Base-by-base conservation (phyloP, 2,329 filamentous ascomycete genomes). In the Polychaeton citri region DNA sequence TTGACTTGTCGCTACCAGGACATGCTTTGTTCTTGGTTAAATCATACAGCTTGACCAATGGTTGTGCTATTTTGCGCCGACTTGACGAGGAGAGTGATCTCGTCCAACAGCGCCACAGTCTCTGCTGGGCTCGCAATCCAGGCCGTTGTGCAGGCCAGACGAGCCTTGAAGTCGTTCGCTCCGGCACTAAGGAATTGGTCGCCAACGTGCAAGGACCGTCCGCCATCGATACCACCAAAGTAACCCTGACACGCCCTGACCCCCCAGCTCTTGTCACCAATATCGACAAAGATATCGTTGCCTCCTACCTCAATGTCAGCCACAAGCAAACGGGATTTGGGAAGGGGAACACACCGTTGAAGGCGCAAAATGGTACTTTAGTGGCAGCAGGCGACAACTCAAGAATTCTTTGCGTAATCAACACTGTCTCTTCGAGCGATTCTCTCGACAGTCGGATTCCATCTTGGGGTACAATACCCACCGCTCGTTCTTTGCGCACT, bases 211-310 rank as follows among this genome's bases (percentile, higher is more conserved):
- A 98, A 67, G 6, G 87, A 95, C 52, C 81, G 81, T 44, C 79
- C 74, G 3, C 77, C 81, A 34, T 71, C 68, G 47, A 95, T 74
- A 1, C 68, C 74, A 3, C 81, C 81, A 55, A 95, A 94, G 66
- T 85, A 94, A 39, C 79, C 73, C 64, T 98, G 90, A 56, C 87
- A 95, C 3, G 87, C 85, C 21, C 82, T 71, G 2, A 98, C 90
- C 44, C 90, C 90, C 81, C 87, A 93, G 36, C 80, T 86, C 64
- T 98, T 98, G 63, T 98, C 90, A 38, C 90, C 90, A 52, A 98
- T 95, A 57, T 98, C 90, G 36, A 98, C 87, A 60, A 98, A 98
- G 30, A 96, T 86, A 57, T 98, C 90, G 43, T 90, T 88, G 8
- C 90, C 90, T 36, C 88, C 90, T 26, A 45, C 37, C 21, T 16